These are phyloP conservation scores for Beauveria medogensis DNA, from an alignment of 2,329 filamentous ascomycete species.

Conservation along the genomic window DNA sequence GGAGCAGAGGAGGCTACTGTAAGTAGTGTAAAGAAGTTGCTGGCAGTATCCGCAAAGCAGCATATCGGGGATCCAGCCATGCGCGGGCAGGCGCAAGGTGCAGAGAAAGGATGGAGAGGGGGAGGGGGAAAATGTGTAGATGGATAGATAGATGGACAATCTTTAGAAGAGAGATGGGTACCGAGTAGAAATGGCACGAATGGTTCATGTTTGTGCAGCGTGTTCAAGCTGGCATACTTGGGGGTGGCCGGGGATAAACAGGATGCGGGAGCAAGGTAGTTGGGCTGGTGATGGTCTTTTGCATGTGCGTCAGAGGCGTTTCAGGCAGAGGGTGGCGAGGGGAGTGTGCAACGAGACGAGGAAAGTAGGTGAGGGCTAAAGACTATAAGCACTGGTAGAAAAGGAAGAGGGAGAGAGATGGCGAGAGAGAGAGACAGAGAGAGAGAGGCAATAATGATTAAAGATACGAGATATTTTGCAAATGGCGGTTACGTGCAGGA, in stretches of 20 bases:
- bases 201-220: background rate
- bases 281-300: background rate
- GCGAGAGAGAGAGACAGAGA: background rate
- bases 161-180: background rate
- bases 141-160: no score
- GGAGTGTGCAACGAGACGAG: background rate
- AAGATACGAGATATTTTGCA: no score
- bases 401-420: background rate
- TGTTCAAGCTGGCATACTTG: background rate
- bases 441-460: no score
- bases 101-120: background rate
- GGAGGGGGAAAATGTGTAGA: background rate
- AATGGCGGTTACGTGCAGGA: no score
- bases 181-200: background rate
- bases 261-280: background rate
- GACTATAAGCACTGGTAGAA: no score
- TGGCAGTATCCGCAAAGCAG: background rate
- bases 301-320: slow-evolving; percentile 6
- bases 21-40: background rate
- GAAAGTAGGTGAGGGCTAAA: background rate
- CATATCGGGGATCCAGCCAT: background rate
- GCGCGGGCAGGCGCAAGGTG: background rate
- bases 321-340: background rate
- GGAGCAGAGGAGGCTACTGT: background rate
- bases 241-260: background rate